phyloP scores from a whole-genome alignment of 139 green algal genomes.

The Monoraphidium neglectum region DNA sequence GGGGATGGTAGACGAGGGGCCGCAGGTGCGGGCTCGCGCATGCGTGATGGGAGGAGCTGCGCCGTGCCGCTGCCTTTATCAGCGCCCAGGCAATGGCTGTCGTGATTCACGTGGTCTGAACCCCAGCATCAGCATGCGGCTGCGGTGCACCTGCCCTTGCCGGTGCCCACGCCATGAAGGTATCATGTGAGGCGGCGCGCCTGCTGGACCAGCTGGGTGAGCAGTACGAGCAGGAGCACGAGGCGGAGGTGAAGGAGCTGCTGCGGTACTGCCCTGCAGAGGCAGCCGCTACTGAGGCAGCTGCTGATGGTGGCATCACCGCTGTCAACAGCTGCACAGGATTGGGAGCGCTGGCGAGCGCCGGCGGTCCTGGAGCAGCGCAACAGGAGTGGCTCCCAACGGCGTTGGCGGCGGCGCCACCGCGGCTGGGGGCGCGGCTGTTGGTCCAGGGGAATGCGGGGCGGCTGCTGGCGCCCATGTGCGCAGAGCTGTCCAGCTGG shows the following conservation, averaged over 20 bases:
- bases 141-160: not conserved
- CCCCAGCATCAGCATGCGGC: constrained; percentile 22
- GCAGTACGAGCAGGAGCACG: constrained; percentile 38
- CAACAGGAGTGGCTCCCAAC: not conserved
- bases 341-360: not conserved
- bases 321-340: constrained; percentile 9
- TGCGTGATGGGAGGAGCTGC: not conserved
- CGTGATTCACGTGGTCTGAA: not conserved
- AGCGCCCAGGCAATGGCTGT: not conserved
- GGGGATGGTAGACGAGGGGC: constrained; percentile 54
- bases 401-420: constrained; percentile 19
- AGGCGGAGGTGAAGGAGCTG: constrained; percentile 52
- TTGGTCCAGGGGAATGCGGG: constrained; percentile 52
- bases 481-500: constrained; percentile 47
- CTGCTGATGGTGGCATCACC: not conserved
- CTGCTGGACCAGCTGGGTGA: not conserved
- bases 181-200: not conserved
- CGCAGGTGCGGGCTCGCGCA: constrained; percentile 11
- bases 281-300: constrained; percentile 29
- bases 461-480: constrained; percentile 34
- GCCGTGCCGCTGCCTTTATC: not conserved
- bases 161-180: not conserved
- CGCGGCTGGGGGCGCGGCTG: constrained; percentile 42
- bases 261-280: constrained; percentile 52
- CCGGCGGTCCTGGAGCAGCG: not conserved